phyloP scores from a whole-genome alignment of 1,284 basidiomycete species.

The Pisolithus thermaeus region DNA sequence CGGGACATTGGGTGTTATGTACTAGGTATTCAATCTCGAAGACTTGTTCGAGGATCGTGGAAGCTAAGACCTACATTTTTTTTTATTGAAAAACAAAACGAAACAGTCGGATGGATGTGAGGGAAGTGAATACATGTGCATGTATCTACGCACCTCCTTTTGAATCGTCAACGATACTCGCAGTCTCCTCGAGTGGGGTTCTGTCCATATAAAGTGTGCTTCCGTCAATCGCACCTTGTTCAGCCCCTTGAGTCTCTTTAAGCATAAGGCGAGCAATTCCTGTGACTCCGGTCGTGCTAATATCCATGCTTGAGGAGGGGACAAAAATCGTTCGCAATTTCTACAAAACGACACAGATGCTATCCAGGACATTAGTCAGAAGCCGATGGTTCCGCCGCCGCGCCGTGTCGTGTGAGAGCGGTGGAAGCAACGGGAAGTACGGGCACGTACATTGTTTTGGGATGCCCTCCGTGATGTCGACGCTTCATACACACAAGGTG shows the following conservation, averaged over 20 bases:
- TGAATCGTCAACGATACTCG: constrained; percentile 95
- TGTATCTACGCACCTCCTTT: constrained; percentile 72
- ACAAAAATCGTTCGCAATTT: constrained; percentile 94
- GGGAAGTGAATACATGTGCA: neutral
- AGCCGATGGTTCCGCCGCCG: too few relatives aligned
- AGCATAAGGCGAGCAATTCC: constrained; percentile 85
- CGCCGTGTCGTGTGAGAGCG: too few relatives aligned
- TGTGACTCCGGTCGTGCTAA: constrained; percentile 86
- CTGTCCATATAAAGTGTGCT: constrained; percentile 98
- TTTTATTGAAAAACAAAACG: too few relatives aligned
- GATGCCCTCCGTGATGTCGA: constrained; percentile 98
- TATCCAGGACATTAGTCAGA: constrained; percentile 21
- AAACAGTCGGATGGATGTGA: neutral
- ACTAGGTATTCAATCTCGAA: constrained; percentile 97
- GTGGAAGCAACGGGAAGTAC: neutral
- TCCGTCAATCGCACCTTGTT: constrained; percentile 95
- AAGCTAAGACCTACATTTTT: constrained; percentile 83
- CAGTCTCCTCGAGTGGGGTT: constrained; percentile 93
- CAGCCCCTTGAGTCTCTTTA: constrained; percentile 93
- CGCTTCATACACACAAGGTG: constrained; percentile 38
- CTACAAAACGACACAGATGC: constrained; percentile 91
- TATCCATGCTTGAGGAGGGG: constrained; percentile 87
- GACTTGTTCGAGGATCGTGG: constrained; percentile 94
- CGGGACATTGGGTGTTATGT: constrained; percentile 93
- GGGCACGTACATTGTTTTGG: constrained; percentile 82